A percentile compares a stretch with the other conserved stretches of the same genome.
These are phyloP conservation scores for Lepidium aucheri DNA, from an alignment of 345 rosid species.

Conservation along the genomic window DNA sequence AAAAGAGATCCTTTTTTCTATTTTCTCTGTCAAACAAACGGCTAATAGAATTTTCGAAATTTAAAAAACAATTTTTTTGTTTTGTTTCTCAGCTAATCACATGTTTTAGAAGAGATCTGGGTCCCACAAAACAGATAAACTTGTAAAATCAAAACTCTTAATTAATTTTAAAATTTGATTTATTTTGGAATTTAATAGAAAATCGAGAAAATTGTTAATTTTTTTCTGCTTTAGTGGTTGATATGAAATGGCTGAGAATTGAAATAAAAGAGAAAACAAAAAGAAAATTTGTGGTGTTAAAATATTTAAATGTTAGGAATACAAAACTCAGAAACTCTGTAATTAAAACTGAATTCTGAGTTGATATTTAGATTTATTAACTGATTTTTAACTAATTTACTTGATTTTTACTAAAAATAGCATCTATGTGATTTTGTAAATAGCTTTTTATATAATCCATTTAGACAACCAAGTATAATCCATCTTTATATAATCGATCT, in stretches of 20 bases:
- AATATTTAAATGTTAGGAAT: too few species aligned
- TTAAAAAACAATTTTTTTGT: background rate
- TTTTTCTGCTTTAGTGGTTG: too few species aligned
- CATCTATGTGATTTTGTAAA: background rate
- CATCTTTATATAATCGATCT: too few species aligned
- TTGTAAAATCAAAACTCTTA: background rate
- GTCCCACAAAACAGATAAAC: slow-evolving; percentile 7
- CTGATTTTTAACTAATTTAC: slow-evolving; percentile 10
- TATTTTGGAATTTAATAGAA: background rate
- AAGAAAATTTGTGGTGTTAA: too few species aligned
- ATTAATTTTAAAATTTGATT: background rate
- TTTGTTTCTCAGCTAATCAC: background rate
- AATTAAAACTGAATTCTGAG: too few species aligned
- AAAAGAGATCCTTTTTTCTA: background rate
- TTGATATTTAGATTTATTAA: background rate
- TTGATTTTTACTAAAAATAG: background rate
- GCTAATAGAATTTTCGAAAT: background rate
- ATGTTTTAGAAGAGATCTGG: background rate
- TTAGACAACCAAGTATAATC: too few species aligned
- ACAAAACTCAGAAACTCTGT: too few species aligned
- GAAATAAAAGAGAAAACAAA: too few species aligned
- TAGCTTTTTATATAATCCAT: background rate
- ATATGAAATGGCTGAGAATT: slow-evolving; percentile 22
- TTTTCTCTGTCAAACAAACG: background rate
- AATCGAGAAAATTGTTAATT: too few species aligned